Base-by-base conservation (phyloP, 805 yeast species). In the Yarrowia keelungensis region DNA sequence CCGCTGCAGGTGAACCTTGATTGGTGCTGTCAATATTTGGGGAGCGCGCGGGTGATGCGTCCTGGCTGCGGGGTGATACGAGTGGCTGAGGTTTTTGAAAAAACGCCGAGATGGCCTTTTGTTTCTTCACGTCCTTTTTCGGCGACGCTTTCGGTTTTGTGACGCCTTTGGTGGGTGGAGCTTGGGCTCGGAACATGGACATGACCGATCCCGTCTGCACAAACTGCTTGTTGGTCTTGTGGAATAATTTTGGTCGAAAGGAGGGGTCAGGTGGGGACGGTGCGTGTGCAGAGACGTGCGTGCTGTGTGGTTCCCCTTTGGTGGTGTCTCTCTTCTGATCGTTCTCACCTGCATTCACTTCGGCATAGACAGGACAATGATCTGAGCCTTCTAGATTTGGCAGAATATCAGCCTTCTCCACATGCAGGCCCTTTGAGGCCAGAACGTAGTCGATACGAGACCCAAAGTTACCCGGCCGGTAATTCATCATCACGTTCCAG, bases 311-410 rank as follows among this genome's bases (percentile, higher is more conserved):
- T 26, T 26, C 32, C 32, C 7, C 32, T 26, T 26, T 26, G 32
- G 32, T 26, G 32, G 7, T 26, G 32, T 5, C 7, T 3, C 32
- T 26, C 32, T 26, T 5, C 32, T 26, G 32, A 26, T 26, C 7
- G 32, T 26, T 26, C 32, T 5, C 32, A 26, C 32, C 32, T 26
- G 32, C 32, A 26, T 26, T 26, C 32, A 92, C 74, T 76, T 92
- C 98, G 1, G 92, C 83, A 74, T 77, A 92, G 0, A 92, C 86
- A 0, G 99, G 99, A 77, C 98, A 94, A 78, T 94, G 99, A 76
- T 94, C 99, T 0, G 97, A 91, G 0, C 99, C 99, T 76, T 84
- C 80, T 0, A 93, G 73, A 53, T 82, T 82, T 0, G 92, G 88
- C 84, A 90, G 83, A n/a, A 90, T 90, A 70, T 84, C 84, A 0